Conservation (phyloP, 192 early-diverging fungal genomes). For the Coemansia sp. region DNA sequence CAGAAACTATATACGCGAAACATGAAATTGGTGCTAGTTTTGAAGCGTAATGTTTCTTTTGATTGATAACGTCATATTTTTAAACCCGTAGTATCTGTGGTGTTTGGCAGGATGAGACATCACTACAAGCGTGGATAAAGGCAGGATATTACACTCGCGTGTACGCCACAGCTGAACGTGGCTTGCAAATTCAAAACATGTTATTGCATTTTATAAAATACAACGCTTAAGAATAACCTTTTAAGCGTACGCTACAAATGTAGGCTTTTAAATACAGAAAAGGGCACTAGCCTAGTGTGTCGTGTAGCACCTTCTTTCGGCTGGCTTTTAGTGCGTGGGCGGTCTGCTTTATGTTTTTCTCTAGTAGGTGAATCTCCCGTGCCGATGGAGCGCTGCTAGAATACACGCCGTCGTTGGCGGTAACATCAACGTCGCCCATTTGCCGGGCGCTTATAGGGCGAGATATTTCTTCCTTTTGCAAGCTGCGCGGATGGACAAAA, state of each 20-base stretch:
- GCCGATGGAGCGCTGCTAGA: constrained; percentile 28
- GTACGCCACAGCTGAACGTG: too few species aligned
- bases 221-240: not conserved
- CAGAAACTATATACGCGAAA: too few species aligned
- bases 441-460: constrained; percentile 19
- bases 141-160: too few species aligned
- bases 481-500: constrained; percentile 33
- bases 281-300: not conserved
- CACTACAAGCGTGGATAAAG: too few species aligned
- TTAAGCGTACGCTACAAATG: not conserved
- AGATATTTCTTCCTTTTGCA: constrained; percentile 34
- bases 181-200: too few species aligned
- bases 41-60: too few species aligned
- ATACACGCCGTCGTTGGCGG: constrained; percentile 38
- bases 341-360: constrained; percentile 32
- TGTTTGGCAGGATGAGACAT: too few species aligned
- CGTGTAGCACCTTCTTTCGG: constrained; percentile 16
- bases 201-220: too few species aligned
- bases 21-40: too few species aligned
- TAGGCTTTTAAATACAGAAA: not conserved
- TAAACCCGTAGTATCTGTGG: too few species aligned
- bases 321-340: constrained; percentile 27
- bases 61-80: too few species aligned
- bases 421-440: constrained; percentile 43
- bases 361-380: constrained; percentile 24